Conservation (phyloP, 805 yeast genomes). For the Scheffersomyces lignosus region DNA sequence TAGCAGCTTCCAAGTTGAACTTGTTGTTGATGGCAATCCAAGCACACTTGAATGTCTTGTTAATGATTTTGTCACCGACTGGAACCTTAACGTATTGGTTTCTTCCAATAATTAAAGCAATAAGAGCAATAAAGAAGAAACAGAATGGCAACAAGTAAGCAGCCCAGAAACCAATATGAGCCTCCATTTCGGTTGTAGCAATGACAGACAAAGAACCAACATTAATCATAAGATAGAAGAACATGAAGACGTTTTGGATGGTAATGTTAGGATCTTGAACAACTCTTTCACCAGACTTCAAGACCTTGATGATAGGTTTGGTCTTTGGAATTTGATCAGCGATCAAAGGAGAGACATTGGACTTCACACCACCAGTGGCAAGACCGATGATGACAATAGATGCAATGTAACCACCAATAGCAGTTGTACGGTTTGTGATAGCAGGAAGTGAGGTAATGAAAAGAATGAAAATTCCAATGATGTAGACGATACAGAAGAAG, state of each 20-base stretch:
- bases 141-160: conserved; percentile 72
- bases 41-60: conserved; percentile 47
- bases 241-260: conserved; percentile 71
- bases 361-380: conserved; percentile 81
- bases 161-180: conserved; percentile 66
- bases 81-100: conserved; percentile 58
- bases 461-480: conserved; percentile 60
- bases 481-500: conserved; percentile 57
- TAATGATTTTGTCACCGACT: conserved; percentile 60
- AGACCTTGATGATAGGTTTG: conserved; percentile 36
- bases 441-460: conserved; percentile 71
- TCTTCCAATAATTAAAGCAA: conserved; percentile 53
- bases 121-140: conserved; percentile 53
- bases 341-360: conserved; percentile 72
- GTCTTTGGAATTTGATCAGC: conserved; percentile 52
- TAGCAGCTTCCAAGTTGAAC: conserved; percentile 54
- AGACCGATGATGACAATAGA: conserved; percentile 64
- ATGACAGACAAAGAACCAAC: conserved; percentile 73
- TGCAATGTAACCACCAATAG: conserved; percentile 62
- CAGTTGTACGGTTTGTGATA: conserved; percentile 47
- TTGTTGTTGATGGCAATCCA: conserved; percentile 47
- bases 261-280: conserved; percentile 65
- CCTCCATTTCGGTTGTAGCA: conserved; percentile 75
- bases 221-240: conserved; percentile 75
- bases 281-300: conserved; percentile 41